phyloP scores from a whole-genome alignment of 2,329 filamentous ascomycete genomes.

The Trichoderma sp. region DNA sequence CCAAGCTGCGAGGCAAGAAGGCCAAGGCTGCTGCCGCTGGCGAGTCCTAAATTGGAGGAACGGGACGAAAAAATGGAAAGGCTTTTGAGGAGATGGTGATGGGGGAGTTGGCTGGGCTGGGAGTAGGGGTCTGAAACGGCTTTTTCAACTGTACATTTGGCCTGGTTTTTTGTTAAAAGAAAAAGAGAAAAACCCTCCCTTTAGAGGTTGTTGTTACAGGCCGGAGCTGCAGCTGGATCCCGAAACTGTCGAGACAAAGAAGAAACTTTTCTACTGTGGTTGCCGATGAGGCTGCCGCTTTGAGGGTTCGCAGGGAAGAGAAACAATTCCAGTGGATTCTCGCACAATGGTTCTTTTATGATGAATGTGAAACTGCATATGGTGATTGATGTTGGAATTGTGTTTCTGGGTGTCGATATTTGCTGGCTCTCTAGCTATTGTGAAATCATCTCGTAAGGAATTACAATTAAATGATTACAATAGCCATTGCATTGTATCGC shows the following conservation, averaged over 20 bases:
- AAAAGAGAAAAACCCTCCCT: background rate
- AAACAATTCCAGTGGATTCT: conserved; percentile 5
- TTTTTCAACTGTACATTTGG: conserved; percentile 12
- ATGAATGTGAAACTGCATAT: background rate
- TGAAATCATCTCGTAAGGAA: background rate
- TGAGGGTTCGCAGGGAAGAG: background rate
- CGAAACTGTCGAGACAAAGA: conserved; percentile 18
- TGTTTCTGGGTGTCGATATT: background rate
- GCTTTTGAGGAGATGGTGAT: background rate
- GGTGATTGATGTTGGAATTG: background rate
- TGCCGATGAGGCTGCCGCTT: background rate
- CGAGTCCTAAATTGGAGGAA: conserved; percentile 31
- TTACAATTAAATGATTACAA: background rate
- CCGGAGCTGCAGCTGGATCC: conserved; percentile 15
- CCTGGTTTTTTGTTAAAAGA: background rate
- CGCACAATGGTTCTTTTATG: background rate
- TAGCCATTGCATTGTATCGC: background rate
- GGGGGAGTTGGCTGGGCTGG: conserved; percentile 5
- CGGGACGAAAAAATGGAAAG: background rate
- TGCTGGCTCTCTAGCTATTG: background rate
- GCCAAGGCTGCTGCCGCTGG: conserved; percentile 61
- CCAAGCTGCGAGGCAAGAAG: conserved; percentile 77
- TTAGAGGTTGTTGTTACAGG: background rate
- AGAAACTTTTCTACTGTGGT: background rate
- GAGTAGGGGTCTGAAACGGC: conserved; percentile 17